Percentiles rank a stretch among this genome's conserved stretches.
phyloP scores from a whole-genome alignment of 2,329 filamentous ascomycete species.

The Fusarium austroafricanum region DNA sequence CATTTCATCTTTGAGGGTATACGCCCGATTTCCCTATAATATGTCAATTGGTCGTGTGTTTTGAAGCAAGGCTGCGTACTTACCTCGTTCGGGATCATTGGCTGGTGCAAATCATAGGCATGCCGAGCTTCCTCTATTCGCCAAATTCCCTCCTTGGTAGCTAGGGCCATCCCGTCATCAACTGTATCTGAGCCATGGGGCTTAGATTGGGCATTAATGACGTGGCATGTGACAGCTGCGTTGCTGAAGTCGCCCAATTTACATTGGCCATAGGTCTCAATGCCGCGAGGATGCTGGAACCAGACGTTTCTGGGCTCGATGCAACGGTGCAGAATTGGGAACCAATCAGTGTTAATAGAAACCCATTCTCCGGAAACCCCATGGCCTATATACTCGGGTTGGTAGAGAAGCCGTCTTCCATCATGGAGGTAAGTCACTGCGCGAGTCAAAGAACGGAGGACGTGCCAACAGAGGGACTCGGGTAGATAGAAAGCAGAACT shows the following conservation, averaged over 20 bases:
- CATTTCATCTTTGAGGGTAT: conserved; percentile 54
- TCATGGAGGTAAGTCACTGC: conserved; percentile 66
- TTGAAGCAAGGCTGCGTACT: not conserved
- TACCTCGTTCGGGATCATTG: conserved; percentile 23
- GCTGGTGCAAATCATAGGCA: conserved; percentile 4
- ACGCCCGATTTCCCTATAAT: conserved; percentile 47
- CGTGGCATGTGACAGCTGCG: conserved; percentile 56
- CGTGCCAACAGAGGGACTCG: conserved; percentile 68
- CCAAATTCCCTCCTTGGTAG: conserved; percentile 29
- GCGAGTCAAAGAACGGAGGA: conserved; percentile 59
- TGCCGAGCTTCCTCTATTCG: conserved; percentile 14
- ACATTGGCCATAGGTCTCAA: conserved; percentile 64
- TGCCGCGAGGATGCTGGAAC: conserved; percentile 60
- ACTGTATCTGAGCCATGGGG: not conserved
- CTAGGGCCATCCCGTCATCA: conserved; percentile 18
- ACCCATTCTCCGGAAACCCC: conserved; percentile 9
- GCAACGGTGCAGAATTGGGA: conserved; percentile 62
- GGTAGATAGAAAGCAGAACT: conserved; percentile 55
- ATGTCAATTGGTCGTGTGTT: not conserved
- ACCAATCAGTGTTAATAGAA: conserved; percentile 58
- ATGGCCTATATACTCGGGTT: not conserved
- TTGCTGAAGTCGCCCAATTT: conserved; percentile 63
- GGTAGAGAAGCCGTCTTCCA: conserved; percentile 51
- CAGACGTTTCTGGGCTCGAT: conserved; percentile 62
- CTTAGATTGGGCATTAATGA: conserved; percentile 5